Evolutionary conservation across 768 basidiomycete genomes (phyloP), one percentile per base, ranked within the genome.

Genomic region (Floccularia luteovirens): DNA sequence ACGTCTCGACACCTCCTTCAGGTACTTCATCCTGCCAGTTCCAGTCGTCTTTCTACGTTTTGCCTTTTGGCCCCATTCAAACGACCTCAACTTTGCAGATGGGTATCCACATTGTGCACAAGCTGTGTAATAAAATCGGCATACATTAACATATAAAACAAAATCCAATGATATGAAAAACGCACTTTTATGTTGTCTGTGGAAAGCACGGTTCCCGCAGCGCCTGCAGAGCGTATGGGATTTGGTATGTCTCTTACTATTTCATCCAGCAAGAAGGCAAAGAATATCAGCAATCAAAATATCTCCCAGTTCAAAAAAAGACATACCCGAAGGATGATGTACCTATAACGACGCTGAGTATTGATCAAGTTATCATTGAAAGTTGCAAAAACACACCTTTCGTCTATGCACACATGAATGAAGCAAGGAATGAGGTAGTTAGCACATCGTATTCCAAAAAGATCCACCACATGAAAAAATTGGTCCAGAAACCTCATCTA

Each of bases 1-100:
- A 52, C 90, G 78, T 61, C 93, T 79, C 54, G 85, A 82, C 31
- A 98, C 94, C 39, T 74, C 64, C 75, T 92, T 96, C 66, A 98
- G 75, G 77, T 91, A 81, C 45, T 73, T 70, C 92, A 96, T 96
- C 58, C 93, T 77, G 50, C 94, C 94, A 49, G 94, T 93, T 44
- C 96, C 96, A 44, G 96, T 97, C 35, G 94, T 98, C 83, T 94
- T 96, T 81, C 94, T 85, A 68, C 96, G 85, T 82, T 98, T 97
- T 40, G 96, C 96, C 79, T 99, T 99, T 62, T 82, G 76, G 51
- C 92, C 91, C 96, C 96, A 98, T 69, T 97, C 87, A 67, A 81
- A 98, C 55, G 90, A 92, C 57, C 94, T 82, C 55, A 94, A 67
- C 70, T 90, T 98, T 41, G 96, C 93, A 41, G 90, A 69, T 32